Conservation (phyloP, 2,329 filamentous ascomycete genomes). For the Monosporascus sp. region DNA sequence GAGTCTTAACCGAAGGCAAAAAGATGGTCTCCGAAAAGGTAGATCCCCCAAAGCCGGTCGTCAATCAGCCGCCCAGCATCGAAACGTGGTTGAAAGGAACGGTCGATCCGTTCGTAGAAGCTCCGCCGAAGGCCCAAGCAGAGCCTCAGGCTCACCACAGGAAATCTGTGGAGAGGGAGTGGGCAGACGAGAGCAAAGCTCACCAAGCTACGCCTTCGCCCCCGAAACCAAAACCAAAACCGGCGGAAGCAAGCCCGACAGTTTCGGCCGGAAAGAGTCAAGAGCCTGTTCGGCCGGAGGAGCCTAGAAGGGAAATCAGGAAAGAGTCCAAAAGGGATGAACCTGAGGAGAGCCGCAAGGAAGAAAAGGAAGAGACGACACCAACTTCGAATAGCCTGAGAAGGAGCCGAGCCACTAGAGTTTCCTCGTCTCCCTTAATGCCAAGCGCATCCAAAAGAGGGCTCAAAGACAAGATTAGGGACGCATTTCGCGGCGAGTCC, state of each 20-base stretch:
- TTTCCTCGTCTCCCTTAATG: slow-evolving; percentile 44
- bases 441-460: slow-evolving; percentile 38
- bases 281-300: slow-evolving; percentile 7
- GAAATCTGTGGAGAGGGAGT: slow-evolving; percentile 31
- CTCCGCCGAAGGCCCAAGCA: slow-evolving; percentile 9
- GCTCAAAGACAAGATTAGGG: slow-evolving; percentile 54
- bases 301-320: slow-evolving; percentile 8
- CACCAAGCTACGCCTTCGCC: slow-evolving; percentile 15
- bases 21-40: slow-evolving; percentile 60
- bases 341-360: slow-evolving; percentile 7
- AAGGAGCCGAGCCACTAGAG: slow-evolving; percentile 52
- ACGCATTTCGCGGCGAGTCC: slow-evolving; percentile 61
- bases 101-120: slow-evolving; percentile 57
- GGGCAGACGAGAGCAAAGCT: slow-evolving; percentile 27
- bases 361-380: slow-evolving; percentile 27
- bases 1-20: slow-evolving; percentile 59
- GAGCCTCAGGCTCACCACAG: slow-evolving; percentile 22
- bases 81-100: slow-evolving; percentile 62
- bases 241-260: slow-evolving; percentile 4
- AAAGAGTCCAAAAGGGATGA: slow-evolving; percentile 16
- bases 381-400: slow-evolving; percentile 39
- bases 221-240: slow-evolving; percentile 10
- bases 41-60: slow-evolving; percentile 45
- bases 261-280: slow-evolving; percentile 10
- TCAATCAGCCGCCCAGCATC: slow-evolving; percentile 58